Evolutionary conservation across 1,139 yeast species (phyloP), one percentile per base, ranked within the genome.

Genomic region (Geotrichum cucujoidarum): DNA sequence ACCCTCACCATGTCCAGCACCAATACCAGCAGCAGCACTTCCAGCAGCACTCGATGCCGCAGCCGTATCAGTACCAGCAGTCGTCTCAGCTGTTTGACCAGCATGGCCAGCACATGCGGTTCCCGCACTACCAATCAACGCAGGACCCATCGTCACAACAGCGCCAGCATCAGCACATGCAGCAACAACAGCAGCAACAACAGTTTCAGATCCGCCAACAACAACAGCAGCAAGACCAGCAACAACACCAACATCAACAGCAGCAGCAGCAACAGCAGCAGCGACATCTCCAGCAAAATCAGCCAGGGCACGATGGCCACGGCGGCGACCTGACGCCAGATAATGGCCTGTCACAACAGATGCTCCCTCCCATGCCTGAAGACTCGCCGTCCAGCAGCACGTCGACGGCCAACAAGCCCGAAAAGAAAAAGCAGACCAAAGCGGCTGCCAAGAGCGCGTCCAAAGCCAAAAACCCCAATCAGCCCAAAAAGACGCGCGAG

Each of bases 11-110:
- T 24, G 27, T 6, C 27, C 27, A 24, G 10, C 27, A 24, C 6
- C 27, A 24, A 24, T 10, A 24, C 6, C 27, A 24, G 10, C 27
- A 24, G 10, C 27, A 24, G 10, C 24, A 18, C 35, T 35, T 3
- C 43, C 35, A 29, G n/a, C 43, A 39, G 16, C 43, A 46, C 21
- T 31, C 36, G 14, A 38, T 35, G n/a, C 41, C 33, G 18, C 43
- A 33, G 14, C 44, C 22, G 10, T 44, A 36, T 11, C 38, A 35
- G 13, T 37, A 33, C 5, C 47, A 38, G n/a, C 34, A 31, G 11
- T 25, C 22, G 6, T 31, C 16, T 11, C 25, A 39, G 22, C 43
- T 22, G 16, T 31, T 29, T 14, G 20, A 29, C n/a, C 27, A 24
- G 27, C 27, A 6, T 24, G 10, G 27, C 8, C 27, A 6, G 10